Evolutionary conservation across 2,329 filamentous ascomycete species (phyloP), one percentile per base, ranked within the genome.

Genomic region (Coniella vitis): DNA sequence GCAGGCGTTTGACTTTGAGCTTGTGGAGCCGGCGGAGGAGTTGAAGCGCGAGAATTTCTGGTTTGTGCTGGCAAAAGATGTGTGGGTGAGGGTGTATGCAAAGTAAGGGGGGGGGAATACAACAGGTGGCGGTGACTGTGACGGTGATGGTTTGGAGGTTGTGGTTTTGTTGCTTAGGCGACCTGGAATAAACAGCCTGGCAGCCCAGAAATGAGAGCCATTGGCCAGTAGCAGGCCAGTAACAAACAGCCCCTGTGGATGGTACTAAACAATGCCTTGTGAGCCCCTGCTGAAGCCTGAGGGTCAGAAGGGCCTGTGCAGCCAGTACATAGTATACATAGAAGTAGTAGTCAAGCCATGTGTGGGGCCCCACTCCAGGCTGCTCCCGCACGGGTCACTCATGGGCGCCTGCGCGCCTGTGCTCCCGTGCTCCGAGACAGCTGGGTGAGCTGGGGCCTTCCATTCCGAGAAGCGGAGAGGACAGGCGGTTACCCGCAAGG

Each of bases 1-100:
- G 12, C 38, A 43, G 35, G 46, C 46, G 7, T 52, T 52, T 21
- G 47, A 46, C 16, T 49, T 52, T 38, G 47, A 48, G 40, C 49
- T 48, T 31, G 45, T 44, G 19, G 38, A 29, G 22, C 45, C 49
- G 10, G 25, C 29, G 10, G 45, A 48, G 25, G 46, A 44, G 29
- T 42, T 43, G 50, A 9, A 38, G 13, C 49, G 41, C 34, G 42
- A 49, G 7, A 25, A 43, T 17, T 46, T 31, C 7, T 49, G 50
- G 50, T 46, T 49, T 29, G 46, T 52, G 8, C 32, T 52, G 39
- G 38, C 50, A 12, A 46, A 46, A 34, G 17, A n/a, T 2, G 22
- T 49, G n/a, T 43, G 22, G 25, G 37, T 49, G 7, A 41, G 41
- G 12, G 46, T 52, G n/a, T n/a, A n/a, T n/a, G n/a, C n/a, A n/a